phyloP scores from a whole-genome alignment of 2,329 filamentous ascomycete species.

The Sporothrix protearum region DNA sequence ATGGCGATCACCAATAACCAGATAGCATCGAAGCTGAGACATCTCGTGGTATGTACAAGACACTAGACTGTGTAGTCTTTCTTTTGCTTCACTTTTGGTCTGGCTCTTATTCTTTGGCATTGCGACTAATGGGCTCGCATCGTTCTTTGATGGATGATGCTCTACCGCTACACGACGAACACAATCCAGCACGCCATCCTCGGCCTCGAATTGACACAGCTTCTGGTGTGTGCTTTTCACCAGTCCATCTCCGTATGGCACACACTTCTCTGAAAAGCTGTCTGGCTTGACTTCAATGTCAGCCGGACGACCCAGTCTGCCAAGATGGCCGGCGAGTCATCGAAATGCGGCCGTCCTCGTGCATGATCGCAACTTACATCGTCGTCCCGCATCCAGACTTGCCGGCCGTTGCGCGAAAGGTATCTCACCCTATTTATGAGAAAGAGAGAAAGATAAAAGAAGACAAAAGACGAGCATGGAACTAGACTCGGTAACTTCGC shows the following conservation, averaged over 20 bases:
- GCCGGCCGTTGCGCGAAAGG: background rate
- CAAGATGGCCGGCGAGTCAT: background rate
- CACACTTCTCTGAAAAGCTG: background rate
- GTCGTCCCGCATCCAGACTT: background rate
- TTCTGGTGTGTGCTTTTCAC: background rate
- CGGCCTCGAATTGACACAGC: background rate
- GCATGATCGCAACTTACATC: background rate
- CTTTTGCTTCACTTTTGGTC: background rate
- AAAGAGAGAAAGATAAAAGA: no score
- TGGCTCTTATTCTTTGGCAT: background rate
- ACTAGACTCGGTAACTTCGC: background rate
- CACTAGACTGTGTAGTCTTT: background rate
- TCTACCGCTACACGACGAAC: background rate
- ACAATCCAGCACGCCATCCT: slow-evolving; percentile 2
- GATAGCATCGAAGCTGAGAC: background rate
- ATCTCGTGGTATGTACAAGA: background rate
- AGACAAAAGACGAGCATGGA: background rate
- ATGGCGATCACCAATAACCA: background rate
- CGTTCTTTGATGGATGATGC: background rate
- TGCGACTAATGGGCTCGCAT: background rate
- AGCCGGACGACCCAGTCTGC: background rate
- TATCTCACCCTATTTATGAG: background rate
- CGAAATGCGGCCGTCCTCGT: background rate
- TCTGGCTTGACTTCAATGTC: background rate
- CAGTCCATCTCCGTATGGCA: background rate